A percentile compares a stretch with the other conserved stretches of the same genome.
These are phyloP conservation scores for Zygnema cylindricum DNA, from an alignment of 139 green algal genomes.

Conservation along the genomic window DNA sequence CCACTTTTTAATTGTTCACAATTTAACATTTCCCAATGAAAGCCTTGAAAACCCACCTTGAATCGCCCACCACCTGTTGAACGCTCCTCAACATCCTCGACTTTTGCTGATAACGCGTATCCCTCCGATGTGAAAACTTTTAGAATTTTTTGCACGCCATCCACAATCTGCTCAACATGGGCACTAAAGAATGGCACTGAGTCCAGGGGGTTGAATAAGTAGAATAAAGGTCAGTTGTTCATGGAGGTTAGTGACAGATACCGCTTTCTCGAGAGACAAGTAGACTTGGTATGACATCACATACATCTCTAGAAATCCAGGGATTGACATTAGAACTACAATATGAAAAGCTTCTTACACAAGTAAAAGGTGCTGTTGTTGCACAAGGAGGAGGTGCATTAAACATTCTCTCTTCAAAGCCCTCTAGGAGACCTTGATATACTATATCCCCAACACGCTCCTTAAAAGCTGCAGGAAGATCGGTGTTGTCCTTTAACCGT, in stretches of 20 bases:
- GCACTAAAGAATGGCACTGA: background rate
- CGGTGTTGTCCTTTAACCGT: conserved; percentile 14
- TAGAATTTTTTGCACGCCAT: background rate
- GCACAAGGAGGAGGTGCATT: conserved; percentile 3
- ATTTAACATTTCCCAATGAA: background rate
- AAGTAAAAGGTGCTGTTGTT: conserved; percentile 3
- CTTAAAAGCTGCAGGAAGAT: conserved; percentile 34
- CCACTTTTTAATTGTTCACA: too few relatives aligned
- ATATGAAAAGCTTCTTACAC: conserved; percentile 6
- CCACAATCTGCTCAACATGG: background rate
- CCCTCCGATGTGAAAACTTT: background rate
- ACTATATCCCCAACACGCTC: conserved; percentile 2
- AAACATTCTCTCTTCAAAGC: conserved; percentile 25
- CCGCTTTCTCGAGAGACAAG: too few relatives aligned
- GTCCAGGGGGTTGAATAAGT: too few relatives aligned
- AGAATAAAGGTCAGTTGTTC: too few relatives aligned
- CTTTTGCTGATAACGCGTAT: background rate
- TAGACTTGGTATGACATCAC: too few relatives aligned
- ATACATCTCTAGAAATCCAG: too few relatives aligned
- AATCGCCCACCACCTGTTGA: background rate
- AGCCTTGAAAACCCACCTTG: conserved; percentile 2
- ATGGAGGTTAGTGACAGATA: too few relatives aligned
- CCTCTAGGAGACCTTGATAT: conserved; percentile 18
- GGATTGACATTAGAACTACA: too few relatives aligned
- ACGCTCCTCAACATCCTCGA: background rate